Evolutionary conservation across 495 filamentous ascomycete genomes (phyloP), one percentile per base, ranked within the genome.

Genomic region (Penicillium antarcticum): DNA sequence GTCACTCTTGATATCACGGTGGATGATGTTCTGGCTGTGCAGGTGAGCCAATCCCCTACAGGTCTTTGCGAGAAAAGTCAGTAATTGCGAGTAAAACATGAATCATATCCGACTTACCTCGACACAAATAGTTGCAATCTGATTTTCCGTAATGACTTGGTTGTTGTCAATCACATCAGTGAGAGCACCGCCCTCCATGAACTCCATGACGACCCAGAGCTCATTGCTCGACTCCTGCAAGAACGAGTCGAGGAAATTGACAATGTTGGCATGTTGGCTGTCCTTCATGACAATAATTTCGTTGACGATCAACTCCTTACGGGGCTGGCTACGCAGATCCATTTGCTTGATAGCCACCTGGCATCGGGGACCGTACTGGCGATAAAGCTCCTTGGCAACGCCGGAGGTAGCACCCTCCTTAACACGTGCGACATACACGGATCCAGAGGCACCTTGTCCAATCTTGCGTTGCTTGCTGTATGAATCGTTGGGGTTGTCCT

Each of bases 281-380:
- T 97, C 95, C 74, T 97, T 96, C 94, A 98, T 98, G 45, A 98
- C 94, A 71, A 97, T 89, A 60, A 98, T 98, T 60, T 98, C 94
- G 65, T 98, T 98, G 34, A 98, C 94, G 63, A 98, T 98, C 60
- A 98, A 74, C 76, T 98, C 94, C 81, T 98, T 98, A 19, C 94
- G 80, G 37, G 94, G 94, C 70, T 98, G 94, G 67, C 95, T 92
- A 7, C 91, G 89, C 45, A 98, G 79, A 74, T 98, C 95, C 94
- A 98, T 98, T 74, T 98, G 94, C 71, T 98, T 98, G 66, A 98
- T 97, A 16, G 95, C 94, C 35, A 98, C 94, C 60, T 96, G 87
- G 35, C 82, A 84, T 45, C 86, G 83, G 33, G 78, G 75, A 23
- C 88, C 88, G 58, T 89, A 82, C 51, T 80, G 77, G 13, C 83